Evolutionary conservation across 176 grass and related monocot genomes (phyloP).

Genomic region (Stipa capillata): DNA sequence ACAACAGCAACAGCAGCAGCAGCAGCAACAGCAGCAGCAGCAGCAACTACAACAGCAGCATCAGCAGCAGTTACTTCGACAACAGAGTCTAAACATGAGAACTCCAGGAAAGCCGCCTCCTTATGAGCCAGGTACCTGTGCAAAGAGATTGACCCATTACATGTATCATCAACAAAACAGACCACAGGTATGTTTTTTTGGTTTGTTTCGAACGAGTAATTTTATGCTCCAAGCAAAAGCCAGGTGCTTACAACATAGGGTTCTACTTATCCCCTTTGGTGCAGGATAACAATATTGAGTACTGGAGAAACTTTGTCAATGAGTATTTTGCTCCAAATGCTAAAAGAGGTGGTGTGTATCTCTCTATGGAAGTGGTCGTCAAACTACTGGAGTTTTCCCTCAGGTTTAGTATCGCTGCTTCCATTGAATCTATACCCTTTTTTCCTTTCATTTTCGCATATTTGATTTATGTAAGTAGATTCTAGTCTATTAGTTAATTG

Average conservation of each 20-base stretch:
- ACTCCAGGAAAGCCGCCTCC: constrained; percentile 42
- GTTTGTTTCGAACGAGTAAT: not conserved
- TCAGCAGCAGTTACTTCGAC: constrained; percentile 57
- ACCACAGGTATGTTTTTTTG: constrained; percentile 46
- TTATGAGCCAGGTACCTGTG: constrained; percentile 96
- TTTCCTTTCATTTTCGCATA: not conserved
- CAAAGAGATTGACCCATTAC: constrained; percentile 90
- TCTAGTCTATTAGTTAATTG: not conserved
- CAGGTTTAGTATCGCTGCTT: constrained; percentile 40
- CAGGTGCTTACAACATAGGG: not conserved
- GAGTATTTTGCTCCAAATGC: constrained; percentile 93
- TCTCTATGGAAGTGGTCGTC: constrained; percentile 92
- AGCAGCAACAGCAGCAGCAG: constrained; percentile 50
- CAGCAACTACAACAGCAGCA: constrained; percentile 27
- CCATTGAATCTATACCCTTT: not conserved
- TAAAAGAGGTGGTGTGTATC: constrained; percentile 99
- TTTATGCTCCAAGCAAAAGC: constrained; percentile 1
- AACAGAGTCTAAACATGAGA: constrained; percentile 58
- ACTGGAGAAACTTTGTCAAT: constrained; percentile 94
- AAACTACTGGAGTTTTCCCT: constrained; percentile 98
- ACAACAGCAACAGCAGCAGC: constrained; percentile 63
- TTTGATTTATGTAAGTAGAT: not conserved
- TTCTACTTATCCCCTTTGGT: not conserved
- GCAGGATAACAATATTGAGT: constrained; percentile 99
- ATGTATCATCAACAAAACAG: constrained; percentile 98